Percentiles rank a stretch among this genome's conserved stretches.
Conservation (phyloP, 2,329 filamentous ascomycete species). For the Periconia sp. region DNA sequence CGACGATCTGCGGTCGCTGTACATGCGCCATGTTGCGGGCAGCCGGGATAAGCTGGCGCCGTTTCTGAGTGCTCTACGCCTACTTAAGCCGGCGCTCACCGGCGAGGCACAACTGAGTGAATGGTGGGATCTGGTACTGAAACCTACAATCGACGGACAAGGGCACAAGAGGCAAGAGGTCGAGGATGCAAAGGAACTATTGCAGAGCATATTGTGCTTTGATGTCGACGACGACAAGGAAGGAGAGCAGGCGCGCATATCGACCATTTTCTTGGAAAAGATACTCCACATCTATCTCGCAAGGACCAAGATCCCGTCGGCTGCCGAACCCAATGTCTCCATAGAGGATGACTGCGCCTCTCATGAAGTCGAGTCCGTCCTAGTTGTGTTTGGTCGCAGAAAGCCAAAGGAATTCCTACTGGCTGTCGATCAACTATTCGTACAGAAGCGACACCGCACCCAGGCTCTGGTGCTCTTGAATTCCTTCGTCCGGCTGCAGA, state of each 20-base stretch:
- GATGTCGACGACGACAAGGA: constrained; percentile 64
- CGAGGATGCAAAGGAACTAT: constrained; percentile 67
- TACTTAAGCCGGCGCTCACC: constrained; percentile 68
- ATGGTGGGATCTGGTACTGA: constrained; percentile 73
- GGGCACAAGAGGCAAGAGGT: constrained; percentile 68
- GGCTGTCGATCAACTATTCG: constrained; percentile 69
- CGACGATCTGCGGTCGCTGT: constrained; percentile 73
- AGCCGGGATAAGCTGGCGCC: constrained; percentile 63
- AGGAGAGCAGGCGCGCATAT: constrained; percentile 52
- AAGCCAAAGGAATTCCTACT: constrained; percentile 73
- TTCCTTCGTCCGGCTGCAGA: constrained; percentile 75
- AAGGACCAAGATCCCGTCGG: constrained; percentile 47
- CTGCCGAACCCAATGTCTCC: constrained; percentile 46
- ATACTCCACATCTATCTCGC: constrained; percentile 53
- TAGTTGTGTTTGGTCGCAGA: constrained; percentile 67
- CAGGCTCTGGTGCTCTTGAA: constrained; percentile 71
- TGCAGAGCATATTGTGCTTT: constrained; percentile 68
- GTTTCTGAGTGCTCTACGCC: constrained; percentile 73
- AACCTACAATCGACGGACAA: constrained; percentile 62
- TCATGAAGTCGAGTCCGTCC: constrained; percentile 59
- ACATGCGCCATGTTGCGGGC: constrained; percentile 67
- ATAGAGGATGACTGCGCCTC: constrained; percentile 55
- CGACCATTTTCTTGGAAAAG: constrained; percentile 62
- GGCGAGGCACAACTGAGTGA: constrained; percentile 67
- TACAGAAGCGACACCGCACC: constrained; percentile 68